These are phyloP conservation scores for Trichodelitschia bisporula DNA, from an alignment of 495 filamentous ascomycete species.

Conservation along the genomic window DNA sequence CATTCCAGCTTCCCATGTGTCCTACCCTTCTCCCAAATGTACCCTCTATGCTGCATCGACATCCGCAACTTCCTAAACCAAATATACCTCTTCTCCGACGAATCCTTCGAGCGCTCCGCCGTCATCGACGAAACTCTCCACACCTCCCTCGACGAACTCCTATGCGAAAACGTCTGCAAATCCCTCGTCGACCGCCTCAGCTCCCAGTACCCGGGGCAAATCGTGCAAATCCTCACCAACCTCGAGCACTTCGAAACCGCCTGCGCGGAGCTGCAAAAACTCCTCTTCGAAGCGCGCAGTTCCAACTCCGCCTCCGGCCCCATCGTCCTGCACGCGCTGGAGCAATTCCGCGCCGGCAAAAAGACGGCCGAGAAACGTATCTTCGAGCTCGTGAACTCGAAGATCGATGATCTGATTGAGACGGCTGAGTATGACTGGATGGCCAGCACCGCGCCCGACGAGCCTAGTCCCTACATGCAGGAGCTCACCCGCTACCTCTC, in stretches of 20 bases:
- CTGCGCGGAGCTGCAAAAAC: constrained; percentile 61
- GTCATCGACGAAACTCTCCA: constrained; percentile 76
- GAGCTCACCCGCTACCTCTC: constrained; percentile 80
- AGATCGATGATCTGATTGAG: constrained; percentile 92
- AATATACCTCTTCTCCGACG: constrained; percentile 86
- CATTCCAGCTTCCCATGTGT: constrained; percentile 59
- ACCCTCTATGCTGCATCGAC: constrained; percentile 89
- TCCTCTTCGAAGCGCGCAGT: constrained; percentile 58
- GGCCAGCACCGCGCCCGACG: constrained; percentile 31
- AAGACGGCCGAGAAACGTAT: constrained; percentile 94
- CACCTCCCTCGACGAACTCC: constrained; percentile 66
- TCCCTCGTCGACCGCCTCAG: constrained; percentile 68
- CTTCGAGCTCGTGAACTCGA: constrained; percentile 94
- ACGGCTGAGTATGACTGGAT: constrained; percentile 96
- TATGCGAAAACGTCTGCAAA: constrained; percentile 74
- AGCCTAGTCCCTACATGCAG: constrained; percentile 81
- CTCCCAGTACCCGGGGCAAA: constrained; percentile 86
- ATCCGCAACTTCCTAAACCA: constrained; percentile 92
- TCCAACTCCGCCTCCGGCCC: constrained; percentile 50
- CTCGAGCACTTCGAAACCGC: constrained; percentile 89
- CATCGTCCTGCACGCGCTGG: constrained; percentile 54
- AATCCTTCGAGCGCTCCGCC: constrained; percentile 68
- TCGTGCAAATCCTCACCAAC: constrained; percentile 96
- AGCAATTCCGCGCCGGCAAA: constrained; percentile 68
- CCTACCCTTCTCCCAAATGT: constrained; percentile 96